Conservation (phyloP, 2,329 filamentous ascomycete species). For the Aspergillus viridinutans region DNA sequence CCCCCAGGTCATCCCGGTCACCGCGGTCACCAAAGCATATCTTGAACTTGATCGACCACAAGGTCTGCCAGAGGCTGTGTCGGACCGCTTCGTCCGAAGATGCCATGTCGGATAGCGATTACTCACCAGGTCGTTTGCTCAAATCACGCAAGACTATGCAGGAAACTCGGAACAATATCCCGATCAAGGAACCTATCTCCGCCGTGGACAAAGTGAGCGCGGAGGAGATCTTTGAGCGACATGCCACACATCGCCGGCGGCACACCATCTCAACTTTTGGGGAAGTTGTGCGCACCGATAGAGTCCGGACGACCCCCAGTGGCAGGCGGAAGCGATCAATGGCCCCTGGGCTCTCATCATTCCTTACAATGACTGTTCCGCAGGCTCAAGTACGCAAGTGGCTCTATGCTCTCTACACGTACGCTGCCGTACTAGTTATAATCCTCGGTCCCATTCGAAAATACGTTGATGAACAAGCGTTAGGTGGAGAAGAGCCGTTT, state of each 20-base stretch:
- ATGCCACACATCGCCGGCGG: constrained; percentile 24
- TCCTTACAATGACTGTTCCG: constrained; percentile 71
- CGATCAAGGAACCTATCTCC: constrained; percentile 14
- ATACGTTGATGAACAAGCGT: constrained; percentile 63
- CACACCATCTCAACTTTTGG: constrained; percentile 53
- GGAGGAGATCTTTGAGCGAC: constrained; percentile 22
- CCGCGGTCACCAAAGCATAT: constrained; percentile 35
- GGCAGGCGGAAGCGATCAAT: constrained; percentile 63
- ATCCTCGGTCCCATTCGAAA: constrained; percentile 68
- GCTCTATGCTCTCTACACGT: constrained; percentile 77
- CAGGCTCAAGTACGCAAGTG: constrained; percentile 77
- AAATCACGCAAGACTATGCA: constrained; percentile 35
- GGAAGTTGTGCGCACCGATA: constrained; percentile 24
- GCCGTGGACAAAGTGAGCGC: constrained; percentile 20
- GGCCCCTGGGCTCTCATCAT: constrained; percentile 64
- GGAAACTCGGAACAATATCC: constrained; percentile 12
- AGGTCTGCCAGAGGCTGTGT: constrained; percentile 49
- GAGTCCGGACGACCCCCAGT: constrained; percentile 51
- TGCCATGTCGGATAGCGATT: constrained; percentile 36
- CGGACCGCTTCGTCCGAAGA: constrained; percentile 34
- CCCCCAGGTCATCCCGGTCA: constrained; percentile 37
- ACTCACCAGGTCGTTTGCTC: constrained; percentile 18
- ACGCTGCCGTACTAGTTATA: constrained; percentile 60
- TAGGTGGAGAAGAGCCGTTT: constrained; percentile 72
- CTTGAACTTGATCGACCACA: constrained; percentile 39